Evolutionary conservation across 306 rosid species (phyloP), one percentile per base, ranked within the genome.

Genomic region (Medicago lupulina): DNA sequence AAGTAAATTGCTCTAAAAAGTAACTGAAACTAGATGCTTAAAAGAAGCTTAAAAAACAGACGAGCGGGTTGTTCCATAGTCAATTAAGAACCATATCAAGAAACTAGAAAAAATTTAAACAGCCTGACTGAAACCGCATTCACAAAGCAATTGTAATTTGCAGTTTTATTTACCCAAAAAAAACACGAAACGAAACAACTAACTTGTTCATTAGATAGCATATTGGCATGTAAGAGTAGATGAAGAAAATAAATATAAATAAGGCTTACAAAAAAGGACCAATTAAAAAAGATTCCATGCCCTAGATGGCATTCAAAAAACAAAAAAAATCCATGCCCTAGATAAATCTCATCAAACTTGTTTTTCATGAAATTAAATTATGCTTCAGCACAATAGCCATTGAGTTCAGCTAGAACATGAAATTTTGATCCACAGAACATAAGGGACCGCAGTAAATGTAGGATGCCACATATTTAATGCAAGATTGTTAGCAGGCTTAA

Each of bases 371-470:
- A 47, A 76, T 39, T 39, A 54, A 64, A 36, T 11, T 49, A 53
- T 65, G 63, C 19, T 15, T 71, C 50, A 11, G 4, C 46, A 21
- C 16, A 40, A 41, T 28, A 53, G 46, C 49, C 14, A 61, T 49
- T 2, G 14, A 40, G 58, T 40, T 76, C 67, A 40, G 50, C 38
- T 53, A 51, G 9, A 17, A 53, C 23, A 23, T 23, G 44, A 73
- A 54, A 31, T 13, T 40, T 73, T 54, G 54, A 43, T 58, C 50
- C 40, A 55, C n/a, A 11, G 38, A 73, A 12, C 59, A 55, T 49
- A 65, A 73, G 38, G 64, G 41, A 79, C 47, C 78, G 53, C 44
- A 53, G 17, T 36, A 25, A n/a, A 51, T 70, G 58, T 38, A 39
- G 53, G 78, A 21, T 19, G 54, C 39, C 63, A 77, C 71, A 55